Evolutionary conservation across 495 filamentous ascomycete species (phyloP), one percentile per base, ranked within the genome.

Genomic region (Penicillium macrosclerotiorum): DNA sequence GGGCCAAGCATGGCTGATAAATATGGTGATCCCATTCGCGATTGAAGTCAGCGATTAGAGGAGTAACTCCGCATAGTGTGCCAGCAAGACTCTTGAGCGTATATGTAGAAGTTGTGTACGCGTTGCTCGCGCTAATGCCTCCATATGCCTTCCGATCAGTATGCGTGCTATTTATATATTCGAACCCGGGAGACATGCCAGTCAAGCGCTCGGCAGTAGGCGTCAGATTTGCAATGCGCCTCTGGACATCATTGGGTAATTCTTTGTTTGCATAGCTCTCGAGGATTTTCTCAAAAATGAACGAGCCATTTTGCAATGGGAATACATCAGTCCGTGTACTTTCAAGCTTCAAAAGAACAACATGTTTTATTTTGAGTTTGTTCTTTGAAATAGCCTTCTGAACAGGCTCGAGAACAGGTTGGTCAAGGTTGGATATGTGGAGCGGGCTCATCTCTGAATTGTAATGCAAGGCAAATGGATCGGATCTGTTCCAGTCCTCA

Each of bases 301-400:
- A 63, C 4, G 61, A 62, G 32, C 69, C 67, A 30, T 76, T 76
- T 19, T 62, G 57, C 18, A 78, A 40, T 3, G 74, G 74, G 47
- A 78, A 76, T 18, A 75, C 65, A 52, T 78, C 74, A 14, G 60
- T 66, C 11, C 74, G 67, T 0, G 74, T 74, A 34, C 71, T 74
- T 42, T 78, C 74, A 14, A 78, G 59, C 33, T 73, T 72, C 14
- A 78, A 41, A 14, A 76, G 22, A 27, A 76, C 57, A 25, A 78
- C 54, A 38, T 78, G 73, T 46, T 74, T 75, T 49, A 78, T 75
- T 11, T 65, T 62, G 14, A 75, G 56, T n/a, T 64, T 49, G 7
- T 60, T 59, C 12, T 59, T 51, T 1, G 58, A 52, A 25, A 76
- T 25, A 6, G 59, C 57, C 14, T 62, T 55, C 1, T 52, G 52